phyloP scores from a whole-genome alignment of 2,329 filamentous ascomycete genomes.

The Neurospora sp. region DNA sequence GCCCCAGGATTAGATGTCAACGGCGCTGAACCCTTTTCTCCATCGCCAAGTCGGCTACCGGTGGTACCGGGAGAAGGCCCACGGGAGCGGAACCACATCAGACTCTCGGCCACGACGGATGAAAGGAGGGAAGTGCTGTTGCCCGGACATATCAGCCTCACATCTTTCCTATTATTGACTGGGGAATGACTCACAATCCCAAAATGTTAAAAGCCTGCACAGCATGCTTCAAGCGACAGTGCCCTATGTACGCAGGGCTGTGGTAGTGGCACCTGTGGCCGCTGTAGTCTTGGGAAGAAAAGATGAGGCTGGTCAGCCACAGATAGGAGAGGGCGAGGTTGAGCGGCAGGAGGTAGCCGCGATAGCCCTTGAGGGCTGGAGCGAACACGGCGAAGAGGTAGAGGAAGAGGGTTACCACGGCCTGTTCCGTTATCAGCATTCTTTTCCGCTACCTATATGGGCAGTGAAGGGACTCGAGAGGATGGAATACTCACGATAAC shows the following conservation, averaged over 20 bases:
- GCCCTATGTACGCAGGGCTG: neutral
- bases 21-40: neutral
- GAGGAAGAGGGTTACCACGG: constrained; percentile 15
- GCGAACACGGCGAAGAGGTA: constrained; percentile 14
- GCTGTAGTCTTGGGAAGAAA: constrained; percentile 14
- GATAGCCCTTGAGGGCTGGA: constrained; percentile 15
- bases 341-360: constrained; percentile 16
- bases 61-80: neutral
- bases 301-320: constrained; percentile 18
- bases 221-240: constrained; percentile 14
- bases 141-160: neutral
- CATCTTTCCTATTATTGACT: neutral
- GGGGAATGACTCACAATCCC: constrained; percentile 13
- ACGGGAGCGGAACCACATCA: constrained; percentile 12
- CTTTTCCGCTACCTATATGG: neutral
- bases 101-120: constrained; percentile 13
- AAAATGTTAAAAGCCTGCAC: constrained; percentile 16
- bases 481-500: constrained; percentile 11
- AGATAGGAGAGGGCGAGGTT: constrained; percentile 14
- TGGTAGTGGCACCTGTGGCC: constrained; percentile 11
- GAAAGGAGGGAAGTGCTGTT: constrained; percentile 12
- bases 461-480: neutral
- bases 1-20: neutral
- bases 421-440: neutral
- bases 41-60: constrained; percentile 3